phyloP scores from a whole-genome alignment of 2,329 filamentous ascomycete genomes.

The Xylaria sp. region DNA sequence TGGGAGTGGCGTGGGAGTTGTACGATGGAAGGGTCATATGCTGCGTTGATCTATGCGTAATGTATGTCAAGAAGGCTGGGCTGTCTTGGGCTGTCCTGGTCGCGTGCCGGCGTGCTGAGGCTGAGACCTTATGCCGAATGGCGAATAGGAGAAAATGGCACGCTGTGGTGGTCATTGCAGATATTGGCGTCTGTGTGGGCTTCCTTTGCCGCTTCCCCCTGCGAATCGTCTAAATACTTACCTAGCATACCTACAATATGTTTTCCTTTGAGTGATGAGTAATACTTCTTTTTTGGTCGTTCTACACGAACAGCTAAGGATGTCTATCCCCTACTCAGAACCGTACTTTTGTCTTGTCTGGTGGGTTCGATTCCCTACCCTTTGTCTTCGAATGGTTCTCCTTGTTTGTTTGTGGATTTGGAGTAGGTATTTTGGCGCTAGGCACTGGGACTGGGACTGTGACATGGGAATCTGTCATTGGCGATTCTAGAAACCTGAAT shows the following conservation, averaged over 20 bases:
- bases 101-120: not conserved
- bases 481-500: not conserved
- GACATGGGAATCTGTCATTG: constrained; percentile 4
- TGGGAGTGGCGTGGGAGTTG: too few species aligned
- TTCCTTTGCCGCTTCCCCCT: too few species aligned
- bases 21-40: not conserved
- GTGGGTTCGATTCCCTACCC: not conserved
- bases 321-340: not conserved
- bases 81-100: not conserved
- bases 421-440: not conserved
- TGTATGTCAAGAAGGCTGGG: too few species aligned
- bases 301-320: not conserved
- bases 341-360: not conserved
- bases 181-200: not conserved
- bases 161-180: not conserved
- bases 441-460: not conserved
- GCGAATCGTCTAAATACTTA: too few species aligned
- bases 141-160: too few species aligned
- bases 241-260: too few species aligned
- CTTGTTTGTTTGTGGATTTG: not conserved
- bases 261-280: not conserved
- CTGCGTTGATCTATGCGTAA: not conserved
- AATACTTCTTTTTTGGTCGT: not conserved
- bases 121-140: not conserved
- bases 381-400: not conserved